Percentiles rank a stretch among this genome's conserved stretches.
Evolutionary conservation across 179 eudicot genomes (phyloP).

Genomic region (Actinidia arguta): DNA sequence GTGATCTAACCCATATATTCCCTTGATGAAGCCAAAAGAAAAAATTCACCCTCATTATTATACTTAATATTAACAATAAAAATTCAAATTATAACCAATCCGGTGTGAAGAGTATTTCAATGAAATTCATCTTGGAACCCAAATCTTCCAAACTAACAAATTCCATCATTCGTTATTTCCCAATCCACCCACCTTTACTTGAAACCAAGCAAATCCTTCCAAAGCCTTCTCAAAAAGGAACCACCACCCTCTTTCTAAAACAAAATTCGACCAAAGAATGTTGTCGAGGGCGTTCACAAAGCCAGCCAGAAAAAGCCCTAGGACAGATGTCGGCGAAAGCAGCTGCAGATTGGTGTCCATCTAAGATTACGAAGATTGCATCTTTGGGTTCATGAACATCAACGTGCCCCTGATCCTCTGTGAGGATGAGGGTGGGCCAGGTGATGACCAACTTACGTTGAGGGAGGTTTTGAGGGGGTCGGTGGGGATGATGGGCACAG

Average conservation of each 20-base stretch:
- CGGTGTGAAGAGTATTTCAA: background rate
- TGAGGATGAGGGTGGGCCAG: background rate
- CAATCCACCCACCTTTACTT: no score
- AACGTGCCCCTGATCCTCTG: constrained; percentile 33
- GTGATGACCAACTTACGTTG: constrained; percentile 26
- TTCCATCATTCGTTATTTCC: background rate
- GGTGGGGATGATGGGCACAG: constrained; percentile 40
- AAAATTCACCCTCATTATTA: background rate
- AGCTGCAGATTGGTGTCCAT: constrained; percentile 35
- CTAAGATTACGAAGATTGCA: constrained; percentile 38
- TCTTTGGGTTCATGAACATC: constrained; percentile 38
- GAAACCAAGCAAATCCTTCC: constrained; percentile 16
- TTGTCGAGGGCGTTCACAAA: constrained; percentile 40
- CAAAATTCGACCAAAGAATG: no score
- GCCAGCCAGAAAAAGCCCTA: constrained; percentile 29
- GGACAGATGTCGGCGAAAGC: constrained; percentile 20
- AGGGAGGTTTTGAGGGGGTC: constrained; percentile 44
- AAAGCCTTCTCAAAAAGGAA: no score
- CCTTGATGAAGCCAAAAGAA: background rate
- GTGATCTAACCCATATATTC: background rate
- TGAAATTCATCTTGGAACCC: background rate
- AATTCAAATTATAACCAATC: background rate
- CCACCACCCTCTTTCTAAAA: no score
- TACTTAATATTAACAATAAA: background rate
- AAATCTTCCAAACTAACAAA: background rate